phyloP scores from a whole-genome alignment of 2,329 filamentous ascomycete genomes.

The Aspergillus chevalieri region DNA sequence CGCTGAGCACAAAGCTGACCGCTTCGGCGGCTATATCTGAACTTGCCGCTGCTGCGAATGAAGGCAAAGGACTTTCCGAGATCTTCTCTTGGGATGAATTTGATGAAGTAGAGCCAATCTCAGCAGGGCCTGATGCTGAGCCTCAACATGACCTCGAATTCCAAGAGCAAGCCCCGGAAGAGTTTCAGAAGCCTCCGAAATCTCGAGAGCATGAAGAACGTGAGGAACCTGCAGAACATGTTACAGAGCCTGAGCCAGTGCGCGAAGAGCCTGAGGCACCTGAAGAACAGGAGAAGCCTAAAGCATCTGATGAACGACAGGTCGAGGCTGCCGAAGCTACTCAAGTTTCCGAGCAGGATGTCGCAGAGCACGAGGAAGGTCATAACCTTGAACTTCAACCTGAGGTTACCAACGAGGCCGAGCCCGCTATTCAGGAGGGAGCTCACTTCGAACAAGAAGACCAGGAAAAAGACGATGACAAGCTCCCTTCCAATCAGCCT shows the following conservation, averaged over 20 bases:
- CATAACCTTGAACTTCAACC: neutral
- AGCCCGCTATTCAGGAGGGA: neutral
- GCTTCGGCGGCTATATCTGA: slow-evolving; percentile 49
- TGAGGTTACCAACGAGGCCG: neutral
- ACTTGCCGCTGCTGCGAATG: slow-evolving; percentile 47
- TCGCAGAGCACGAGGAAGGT: neutral
- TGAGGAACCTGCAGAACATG: neutral
- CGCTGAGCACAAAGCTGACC: slow-evolving; percentile 49
- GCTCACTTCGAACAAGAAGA: neutral
- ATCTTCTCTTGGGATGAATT: slow-evolving; percentile 43
- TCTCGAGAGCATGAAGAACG: neutral
- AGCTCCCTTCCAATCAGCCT: neutral
- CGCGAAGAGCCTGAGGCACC: neutral
- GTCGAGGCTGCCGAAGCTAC: neutral
- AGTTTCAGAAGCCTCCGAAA: slow-evolving; percentile 12
- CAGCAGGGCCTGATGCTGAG: slow-evolving; percentile 10
- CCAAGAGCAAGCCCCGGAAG: slow-evolving; percentile 11
- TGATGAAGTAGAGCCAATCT: slow-evolving; percentile 39
- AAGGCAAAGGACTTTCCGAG: slow-evolving; percentile 53
- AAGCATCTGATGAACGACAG: neutral
- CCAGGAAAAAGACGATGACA: neutral
- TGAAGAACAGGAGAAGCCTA: slow-evolving; percentile 1
- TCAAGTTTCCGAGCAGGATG: neutral
- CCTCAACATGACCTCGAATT: slow-evolving; percentile 4
- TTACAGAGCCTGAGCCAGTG: slow-evolving; percentile 4